Conservation (phyloP, 352 stramenopile genomes). For the Aphanomyces cochlioides region DNA sequence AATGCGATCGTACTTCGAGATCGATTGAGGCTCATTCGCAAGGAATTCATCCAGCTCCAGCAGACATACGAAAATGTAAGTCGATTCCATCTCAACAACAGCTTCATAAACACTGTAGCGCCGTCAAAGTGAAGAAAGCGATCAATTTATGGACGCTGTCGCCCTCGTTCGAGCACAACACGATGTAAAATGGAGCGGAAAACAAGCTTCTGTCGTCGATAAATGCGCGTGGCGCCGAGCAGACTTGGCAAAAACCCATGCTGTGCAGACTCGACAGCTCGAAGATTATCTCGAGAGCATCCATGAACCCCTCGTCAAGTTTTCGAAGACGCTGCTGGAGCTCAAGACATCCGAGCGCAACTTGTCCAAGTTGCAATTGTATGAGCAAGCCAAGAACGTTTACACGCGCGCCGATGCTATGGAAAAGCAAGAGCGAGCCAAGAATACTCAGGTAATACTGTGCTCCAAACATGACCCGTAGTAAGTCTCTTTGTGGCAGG, state of each 20-base stretch:
- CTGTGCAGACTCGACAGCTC: slow-evolving; percentile 55
- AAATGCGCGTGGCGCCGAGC: slow-evolving; percentile 48
- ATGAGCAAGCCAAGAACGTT: slow-evolving; percentile 73
- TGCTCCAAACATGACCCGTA: background rate
- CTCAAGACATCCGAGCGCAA: slow-evolving; percentile 70
- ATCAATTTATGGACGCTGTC: slow-evolving; percentile 48
- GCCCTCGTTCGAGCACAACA: slow-evolving; percentile 42
- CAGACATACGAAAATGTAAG: slow-evolving; percentile 45
- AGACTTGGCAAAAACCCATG: slow-evolving; percentile 57
- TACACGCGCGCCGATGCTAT: slow-evolving; percentile 53
- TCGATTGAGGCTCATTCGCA: slow-evolving; percentile 55
- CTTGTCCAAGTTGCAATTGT: slow-evolving; percentile 52
- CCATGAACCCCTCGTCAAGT: slow-evolving; percentile 59
- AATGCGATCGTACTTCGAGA: slow-evolving; percentile 64
- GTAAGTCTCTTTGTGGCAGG: slow-evolving; percentile 28
- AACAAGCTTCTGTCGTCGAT: slow-evolving; percentile 35
- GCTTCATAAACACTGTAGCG: slow-evolving; percentile 11
- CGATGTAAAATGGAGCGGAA: slow-evolving; percentile 39
- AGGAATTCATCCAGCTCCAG: slow-evolving; percentile 66
- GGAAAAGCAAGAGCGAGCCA: slow-evolving; percentile 51
- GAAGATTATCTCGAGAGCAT: slow-evolving; percentile 57
- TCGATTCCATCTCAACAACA: background rate
- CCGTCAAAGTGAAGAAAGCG: slow-evolving; percentile 46
- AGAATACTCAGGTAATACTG: slow-evolving; percentile 37
- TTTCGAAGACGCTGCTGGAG: slow-evolving; percentile 64